Evolutionary conservation across 208 protist species (phyloP), one percentile per base, ranked within the genome.

Genomic region (Trypanosoma platydactyli): DNA sequence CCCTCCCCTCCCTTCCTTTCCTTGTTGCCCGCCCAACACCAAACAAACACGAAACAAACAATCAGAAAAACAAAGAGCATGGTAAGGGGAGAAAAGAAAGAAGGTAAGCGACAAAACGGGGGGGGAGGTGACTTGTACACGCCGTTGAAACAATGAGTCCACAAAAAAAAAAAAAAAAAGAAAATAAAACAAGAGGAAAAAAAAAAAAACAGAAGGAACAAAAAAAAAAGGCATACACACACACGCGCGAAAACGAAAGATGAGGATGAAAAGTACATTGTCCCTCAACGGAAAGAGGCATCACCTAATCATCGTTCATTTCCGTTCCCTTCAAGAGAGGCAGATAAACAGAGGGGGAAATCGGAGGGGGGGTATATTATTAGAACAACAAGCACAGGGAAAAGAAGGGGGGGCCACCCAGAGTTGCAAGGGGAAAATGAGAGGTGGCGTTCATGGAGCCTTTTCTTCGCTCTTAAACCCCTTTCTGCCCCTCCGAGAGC

Each of bases 21-120:
- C n/a, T n/a, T n/a, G n/a, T n/a, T n/a, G n/a, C n/a, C n/a, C n/a
- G n/a, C n/a, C n/a, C n/a, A n/a, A n/a, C n/a, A n/a, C n/a, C n/a
- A n/a, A n/a, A n/a, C n/a, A n/a, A n/a, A 59, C 33, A 38, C 13
- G 54, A 22, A 5, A 35, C 7, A 45, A 51, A 48, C 6, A 63
- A 48, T 51, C 5, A 55, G 41, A 54, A 22, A 52, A 44, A 54
- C 5, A 67, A 55, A 60, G 24, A 73, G n/a, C n/a, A n/a, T n/a
- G n/a, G n/a, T n/a, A n/a, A 73, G 4, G 59, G 73, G 9, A 59
- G 49, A 44, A 54, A 67, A 63, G 30, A n/a, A 42, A 29, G 16
- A 68, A 48, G 22, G 46, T 30, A 41, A 24, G 46, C 4, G 4
- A 60, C 27, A 12, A 41, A n/a, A n/a, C n/a, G n/a, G n/a, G n/a